Conservation (phyloP, 495 filamentous ascomycete species). For the Choiromyces venosus region DNA sequence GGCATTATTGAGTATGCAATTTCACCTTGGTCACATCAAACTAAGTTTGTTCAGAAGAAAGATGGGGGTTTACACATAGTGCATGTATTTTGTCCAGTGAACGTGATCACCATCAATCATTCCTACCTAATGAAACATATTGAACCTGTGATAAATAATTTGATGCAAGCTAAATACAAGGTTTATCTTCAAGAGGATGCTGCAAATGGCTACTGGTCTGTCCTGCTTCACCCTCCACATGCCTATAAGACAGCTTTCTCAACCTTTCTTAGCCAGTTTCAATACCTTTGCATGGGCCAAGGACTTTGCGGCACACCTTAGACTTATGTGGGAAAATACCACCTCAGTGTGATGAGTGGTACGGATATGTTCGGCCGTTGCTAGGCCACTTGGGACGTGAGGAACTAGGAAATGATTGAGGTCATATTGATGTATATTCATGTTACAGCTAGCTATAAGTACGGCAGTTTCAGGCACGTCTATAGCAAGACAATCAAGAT, state of each 20-base stretch:
- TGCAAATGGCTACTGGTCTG: not conserved
- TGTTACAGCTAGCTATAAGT: too few relatives aligned
- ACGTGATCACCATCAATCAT: not conserved
- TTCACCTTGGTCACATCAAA: constrained; percentile 1
- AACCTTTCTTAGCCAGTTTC: constrained; percentile 9
- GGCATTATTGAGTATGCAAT: constrained; percentile 8
- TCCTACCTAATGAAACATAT: constrained; percentile 4
- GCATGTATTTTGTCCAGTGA: not conserved
- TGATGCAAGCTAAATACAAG: not conserved
- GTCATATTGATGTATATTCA: too few relatives aligned
- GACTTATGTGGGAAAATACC: too few relatives aligned
- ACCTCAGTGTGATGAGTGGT: too few relatives aligned
- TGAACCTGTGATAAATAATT: constrained; percentile 3
- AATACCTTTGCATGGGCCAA: constrained; percentile 7
- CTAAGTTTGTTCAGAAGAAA: constrained; percentile 10
- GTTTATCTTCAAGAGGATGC: constrained; percentile 6
- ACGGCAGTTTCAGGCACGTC: too few relatives aligned
- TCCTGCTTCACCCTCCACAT: not conserved
- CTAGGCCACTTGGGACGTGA: too few relatives aligned
- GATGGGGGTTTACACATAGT: constrained; percentile 4
- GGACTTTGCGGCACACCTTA: constrained; percentile 2
- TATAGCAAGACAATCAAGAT: too few relatives aligned
- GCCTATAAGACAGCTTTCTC: constrained; percentile 22
- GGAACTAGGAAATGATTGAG: too few relatives aligned
- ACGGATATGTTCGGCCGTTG: too few relatives aligned